These are phyloP conservation scores for Myxozyma udenii DNA, from an alignment of 805 yeast species.

Conservation along the genomic window DNA sequence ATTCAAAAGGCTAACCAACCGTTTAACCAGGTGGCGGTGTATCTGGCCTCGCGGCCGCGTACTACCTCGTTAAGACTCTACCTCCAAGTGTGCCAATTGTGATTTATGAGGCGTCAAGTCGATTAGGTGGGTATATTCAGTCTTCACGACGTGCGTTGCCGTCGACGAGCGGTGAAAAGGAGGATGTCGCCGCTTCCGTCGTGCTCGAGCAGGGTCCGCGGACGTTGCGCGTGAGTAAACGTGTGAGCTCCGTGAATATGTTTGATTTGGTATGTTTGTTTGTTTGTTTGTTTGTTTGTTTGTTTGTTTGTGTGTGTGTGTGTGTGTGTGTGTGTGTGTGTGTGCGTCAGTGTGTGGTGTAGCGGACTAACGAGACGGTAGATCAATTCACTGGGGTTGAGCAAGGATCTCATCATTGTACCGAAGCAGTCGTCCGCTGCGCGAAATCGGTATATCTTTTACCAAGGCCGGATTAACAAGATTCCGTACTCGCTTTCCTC, in stretches of 20 bases:
- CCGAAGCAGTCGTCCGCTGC: conserved; percentile 57
- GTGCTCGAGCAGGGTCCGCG: conserved; percentile 85
- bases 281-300: background rate
- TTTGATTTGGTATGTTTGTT: conserved; percentile 48
- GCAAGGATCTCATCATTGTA: conserved; percentile 57
- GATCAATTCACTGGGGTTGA: conserved; percentile 45
- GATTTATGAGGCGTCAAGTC: conserved; percentile 53
- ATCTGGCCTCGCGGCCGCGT: conserved; percentile 74
- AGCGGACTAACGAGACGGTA: conserved; percentile 22
- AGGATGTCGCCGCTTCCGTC: conserved; percentile 33
- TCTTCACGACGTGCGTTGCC: conserved; percentile 32
- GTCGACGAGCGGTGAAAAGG: background rate
- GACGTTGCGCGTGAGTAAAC: conserved; percentile 63
- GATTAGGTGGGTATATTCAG: conserved; percentile 79
- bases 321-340: background rate
- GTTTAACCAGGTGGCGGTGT: conserved; percentile 84
- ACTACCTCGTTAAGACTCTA: conserved; percentile 45
- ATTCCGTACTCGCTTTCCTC: conserved; percentile 33
- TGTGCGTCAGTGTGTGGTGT: background rate
- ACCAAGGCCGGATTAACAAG: conserved; percentile 18
- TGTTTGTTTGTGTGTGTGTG: background rate
- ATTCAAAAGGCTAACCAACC: background rate
- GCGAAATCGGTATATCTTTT: conserved; percentile 23
- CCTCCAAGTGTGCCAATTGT: conserved; percentile 42
- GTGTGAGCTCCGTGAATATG: conserved; percentile 48